Conservation (phyloP, 495 filamentous ascomycete species). For the Daldinia caldariorum region DNA sequence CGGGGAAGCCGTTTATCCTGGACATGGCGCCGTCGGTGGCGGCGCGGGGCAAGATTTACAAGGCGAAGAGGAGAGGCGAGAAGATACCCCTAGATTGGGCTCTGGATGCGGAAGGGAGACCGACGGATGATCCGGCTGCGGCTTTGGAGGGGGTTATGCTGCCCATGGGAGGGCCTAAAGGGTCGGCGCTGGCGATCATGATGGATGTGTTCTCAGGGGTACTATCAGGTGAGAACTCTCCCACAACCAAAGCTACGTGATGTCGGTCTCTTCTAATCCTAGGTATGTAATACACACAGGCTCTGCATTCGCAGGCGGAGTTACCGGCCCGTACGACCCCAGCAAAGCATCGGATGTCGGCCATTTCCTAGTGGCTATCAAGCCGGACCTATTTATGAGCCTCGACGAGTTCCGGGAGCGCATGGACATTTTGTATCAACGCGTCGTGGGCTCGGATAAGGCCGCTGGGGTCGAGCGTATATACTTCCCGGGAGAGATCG, state of each 20-base stretch:
- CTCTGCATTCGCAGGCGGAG: conserved; percentile 75
- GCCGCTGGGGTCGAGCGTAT: conserved; percentile 77
- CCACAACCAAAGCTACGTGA: neutral
- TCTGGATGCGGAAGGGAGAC: conserved; percentile 72
- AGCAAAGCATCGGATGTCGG: conserved; percentile 74
- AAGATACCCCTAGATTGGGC: conserved; percentile 80
- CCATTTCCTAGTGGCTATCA: conserved; percentile 78
- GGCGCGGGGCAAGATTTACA: conserved; percentile 79
- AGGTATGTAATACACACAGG: conserved; percentile 25
- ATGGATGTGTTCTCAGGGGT: conserved; percentile 88
- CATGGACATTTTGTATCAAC: conserved; percentile 75
- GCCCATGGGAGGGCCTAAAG: conserved; percentile 83
- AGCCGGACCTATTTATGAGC: conserved; percentile 78
- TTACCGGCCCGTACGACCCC: conserved; percentile 77
- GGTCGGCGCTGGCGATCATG: conserved; percentile 76
- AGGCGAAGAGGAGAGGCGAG: conserved; percentile 74
- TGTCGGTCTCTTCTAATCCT: neutral
- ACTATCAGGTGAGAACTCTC: conserved; percentile 61
- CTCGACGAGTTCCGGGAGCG: conserved; percentile 72
- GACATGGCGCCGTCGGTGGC: conserved; percentile 83
- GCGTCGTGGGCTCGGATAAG: conserved; percentile 70
- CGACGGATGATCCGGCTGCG: conserved; percentile 71
- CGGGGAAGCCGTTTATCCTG: conserved; percentile 69
- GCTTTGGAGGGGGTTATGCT: conserved; percentile 79
- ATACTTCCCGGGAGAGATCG: conserved; percentile 83